Conservation (phyloP, 1,284 basidiomycete genomes). For the Crepidotus sp. region DNA sequence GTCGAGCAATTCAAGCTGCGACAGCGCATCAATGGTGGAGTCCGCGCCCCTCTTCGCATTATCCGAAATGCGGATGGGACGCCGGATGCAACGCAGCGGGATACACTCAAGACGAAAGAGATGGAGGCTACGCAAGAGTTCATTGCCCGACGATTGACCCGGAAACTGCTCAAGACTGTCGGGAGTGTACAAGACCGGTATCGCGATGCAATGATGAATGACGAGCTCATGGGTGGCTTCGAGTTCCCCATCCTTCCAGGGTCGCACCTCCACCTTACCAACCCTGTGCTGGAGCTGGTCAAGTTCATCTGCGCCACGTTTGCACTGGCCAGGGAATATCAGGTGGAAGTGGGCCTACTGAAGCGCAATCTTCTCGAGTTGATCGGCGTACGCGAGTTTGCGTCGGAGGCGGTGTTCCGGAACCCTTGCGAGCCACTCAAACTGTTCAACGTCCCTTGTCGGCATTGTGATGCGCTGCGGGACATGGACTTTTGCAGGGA, state of each 20-base stretch:
- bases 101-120: conserved; percentile 65
- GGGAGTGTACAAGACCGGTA: conserved; percentile 60
- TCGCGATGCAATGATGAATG: conserved; percentile 51
- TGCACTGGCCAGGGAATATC: conserved; percentile 67
- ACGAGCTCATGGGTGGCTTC: conserved; percentile 52
- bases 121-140: conserved; percentile 62
- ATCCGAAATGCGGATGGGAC: conserved; percentile 49
- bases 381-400: conserved; percentile 83
- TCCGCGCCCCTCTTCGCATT: conserved; percentile 66
- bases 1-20: conserved; percentile 79
- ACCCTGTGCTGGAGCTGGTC: conserved; percentile 84
- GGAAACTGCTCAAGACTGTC: conserved; percentile 71
- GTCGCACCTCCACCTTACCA: conserved; percentile 65
- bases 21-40: conserved; percentile 49
- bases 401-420: conserved; percentile 73
- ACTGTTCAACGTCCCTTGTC: conserved; percentile 83
- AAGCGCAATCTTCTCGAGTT: conserved; percentile 88
- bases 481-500: conserved; percentile 97
- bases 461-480: conserved; percentile 80
- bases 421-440: conserved; percentile 93
- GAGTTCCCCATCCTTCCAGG: conserved; percentile 87
- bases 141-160: conserved; percentile 74
- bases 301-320: conserved; percentile 85
- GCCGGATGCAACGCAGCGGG: conserved; percentile 57
- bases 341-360: conserved; percentile 81